phyloP scores from a whole-genome alignment of 192 early-diverging fungal species.

The Lunasporangiospora selenospora region DNA sequence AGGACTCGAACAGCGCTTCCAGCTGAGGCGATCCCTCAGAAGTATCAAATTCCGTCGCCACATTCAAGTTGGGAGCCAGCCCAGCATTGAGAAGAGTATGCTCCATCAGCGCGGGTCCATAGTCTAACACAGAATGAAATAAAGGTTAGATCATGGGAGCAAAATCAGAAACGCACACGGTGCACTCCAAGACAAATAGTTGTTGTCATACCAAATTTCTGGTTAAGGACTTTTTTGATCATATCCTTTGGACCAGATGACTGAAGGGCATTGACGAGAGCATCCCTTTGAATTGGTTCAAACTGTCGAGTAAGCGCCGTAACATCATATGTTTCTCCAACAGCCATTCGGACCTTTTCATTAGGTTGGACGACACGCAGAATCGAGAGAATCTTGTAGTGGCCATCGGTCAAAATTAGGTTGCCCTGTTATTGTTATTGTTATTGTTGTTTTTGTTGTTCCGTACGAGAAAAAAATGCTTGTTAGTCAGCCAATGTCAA shows the following conservation, averaged over 20 bases:
- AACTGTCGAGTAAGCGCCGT: conserved; percentile 60
- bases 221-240: conserved; percentile 72
- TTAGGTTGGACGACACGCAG: conserved; percentile 88
- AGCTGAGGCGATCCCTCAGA: conserved; percentile 65
- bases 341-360: conserved; percentile 77
- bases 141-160: neutral
- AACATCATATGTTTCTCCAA: conserved; percentile 84
- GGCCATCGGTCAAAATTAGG: conserved; percentile 92
- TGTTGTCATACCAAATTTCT: conserved; percentile 49
- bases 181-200: neutral
- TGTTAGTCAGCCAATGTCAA: no score
- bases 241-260: conserved; percentile 67
- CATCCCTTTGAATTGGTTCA: conserved; percentile 57
- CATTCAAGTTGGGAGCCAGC: conserved; percentile 66
- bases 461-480: no score
- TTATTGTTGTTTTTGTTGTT: no score
- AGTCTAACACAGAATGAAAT: conserved; percentile 50
- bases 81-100: conserved; percentile 75
- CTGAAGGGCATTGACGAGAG: conserved; percentile 59
- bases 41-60: conserved; percentile 65
- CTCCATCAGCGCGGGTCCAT: conserved; percentile 90
- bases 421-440: no score
- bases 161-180: neutral
- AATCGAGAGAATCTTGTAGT: conserved; percentile 84
- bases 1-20: conserved; percentile 64